phyloP scores from a whole-genome alignment of 768 basidiomycete genomes.

The Exsudoporus frostii region DNA sequence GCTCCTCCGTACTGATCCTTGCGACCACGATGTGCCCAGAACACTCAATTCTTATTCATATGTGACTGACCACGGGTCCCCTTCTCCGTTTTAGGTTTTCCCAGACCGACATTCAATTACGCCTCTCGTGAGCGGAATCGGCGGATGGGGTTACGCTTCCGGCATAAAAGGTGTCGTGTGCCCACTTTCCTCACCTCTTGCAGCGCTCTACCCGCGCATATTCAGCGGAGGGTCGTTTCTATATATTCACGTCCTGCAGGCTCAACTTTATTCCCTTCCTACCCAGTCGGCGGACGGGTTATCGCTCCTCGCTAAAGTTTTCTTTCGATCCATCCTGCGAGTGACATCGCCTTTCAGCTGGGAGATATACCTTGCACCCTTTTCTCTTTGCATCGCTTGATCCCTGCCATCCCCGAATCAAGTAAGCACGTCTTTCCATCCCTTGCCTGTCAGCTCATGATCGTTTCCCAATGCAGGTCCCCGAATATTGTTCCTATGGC shows the following conservation, averaged over 20 bases:
- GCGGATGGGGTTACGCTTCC: constrained; percentile 2
- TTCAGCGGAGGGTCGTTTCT: not conserved
- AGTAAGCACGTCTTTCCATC: not conserved
- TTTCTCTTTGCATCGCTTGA: not conserved
- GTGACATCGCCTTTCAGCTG: not conserved
- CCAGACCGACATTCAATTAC: constrained; percentile 14
- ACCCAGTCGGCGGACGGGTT: not conserved
- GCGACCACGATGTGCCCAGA: not conserved
- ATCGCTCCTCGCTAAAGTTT: not conserved
- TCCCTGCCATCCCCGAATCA: not conserved
- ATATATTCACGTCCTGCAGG: not conserved
- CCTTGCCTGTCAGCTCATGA: not conserved
- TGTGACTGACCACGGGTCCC: not conserved
- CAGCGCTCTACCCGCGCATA: not conserved
- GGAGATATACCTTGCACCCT: not conserved
- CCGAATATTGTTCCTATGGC: not conserved
- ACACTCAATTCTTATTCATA: not conserved
- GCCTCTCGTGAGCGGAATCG: constrained; percentile 6
- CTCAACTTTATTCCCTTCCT: not conserved
- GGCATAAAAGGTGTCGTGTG: constrained; percentile 30
- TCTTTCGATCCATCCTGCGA: not conserved
- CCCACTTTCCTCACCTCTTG: constrained; percentile 2
- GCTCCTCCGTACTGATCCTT: constrained; percentile 3
- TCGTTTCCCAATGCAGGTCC: not conserved
- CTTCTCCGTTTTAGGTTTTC: constrained; percentile 1